Evolutionary conservation across 176 grass and related monocot species (phyloP).

Genomic region (Bolboschoenus planiculmis): DNA sequence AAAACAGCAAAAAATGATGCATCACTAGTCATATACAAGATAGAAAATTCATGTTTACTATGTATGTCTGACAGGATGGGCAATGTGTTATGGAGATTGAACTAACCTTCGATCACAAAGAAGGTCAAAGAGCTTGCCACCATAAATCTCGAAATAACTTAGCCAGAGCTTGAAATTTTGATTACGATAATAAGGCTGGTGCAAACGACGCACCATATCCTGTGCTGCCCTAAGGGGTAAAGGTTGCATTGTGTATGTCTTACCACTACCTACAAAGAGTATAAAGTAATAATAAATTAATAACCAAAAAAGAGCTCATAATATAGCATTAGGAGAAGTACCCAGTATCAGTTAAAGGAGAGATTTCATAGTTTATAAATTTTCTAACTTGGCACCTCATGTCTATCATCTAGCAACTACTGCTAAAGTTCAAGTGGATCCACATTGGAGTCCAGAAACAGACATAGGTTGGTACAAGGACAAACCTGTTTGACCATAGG

Average conservation of each 20-base stretch:
- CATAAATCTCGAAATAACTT: constrained; percentile 99
- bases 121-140: constrained; percentile 98
- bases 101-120: constrained; percentile 82
- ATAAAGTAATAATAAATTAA: background rate
- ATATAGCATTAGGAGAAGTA: background rate
- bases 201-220: constrained; percentile 74
- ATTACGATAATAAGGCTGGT: constrained; percentile 67
- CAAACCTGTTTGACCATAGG: constrained; percentile 98
- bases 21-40: background rate
- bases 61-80: background rate
- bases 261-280: constrained; percentile 72
- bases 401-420: constrained; percentile 1
- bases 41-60: background rate
- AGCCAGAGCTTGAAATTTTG: constrained; percentile 99
- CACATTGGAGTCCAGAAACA: background rate
- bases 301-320: background rate
- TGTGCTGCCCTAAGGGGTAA: constrained; percentile 82
- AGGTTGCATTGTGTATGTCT: constrained; percentile 99
- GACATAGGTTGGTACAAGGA: background rate
- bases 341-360: background rate
- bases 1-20: background rate
- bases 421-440: background rate
- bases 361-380: background rate
- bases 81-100: background rate
- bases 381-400: constrained; percentile 14